A percentile compares a stretch with the other conserved stretches of the same genome.
Evolutionary conservation across 2,329 filamentous ascomycete genomes (phyloP).

Genomic region (Fusarium poae): DNA sequence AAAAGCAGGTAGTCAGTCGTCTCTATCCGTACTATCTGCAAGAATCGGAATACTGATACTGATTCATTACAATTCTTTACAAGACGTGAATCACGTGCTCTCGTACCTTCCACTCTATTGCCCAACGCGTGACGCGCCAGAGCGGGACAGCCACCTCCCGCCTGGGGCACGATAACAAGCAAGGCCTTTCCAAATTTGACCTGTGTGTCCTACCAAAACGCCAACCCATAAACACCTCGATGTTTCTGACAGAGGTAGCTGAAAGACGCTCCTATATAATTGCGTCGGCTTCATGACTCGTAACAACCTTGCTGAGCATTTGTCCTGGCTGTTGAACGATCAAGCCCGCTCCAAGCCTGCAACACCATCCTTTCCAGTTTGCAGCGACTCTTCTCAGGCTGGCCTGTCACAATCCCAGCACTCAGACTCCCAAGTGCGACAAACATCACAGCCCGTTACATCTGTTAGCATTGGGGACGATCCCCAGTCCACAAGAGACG

Average conservation of each 20-base stretch:
- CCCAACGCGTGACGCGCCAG: slow-evolving; percentile 51
- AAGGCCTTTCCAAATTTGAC: slow-evolving; percentile 28
- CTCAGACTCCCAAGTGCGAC: slow-evolving; percentile 18
- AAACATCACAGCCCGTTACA: slow-evolving; percentile 8
- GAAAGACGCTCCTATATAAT: slow-evolving; percentile 42
- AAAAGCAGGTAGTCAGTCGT: not conserved
- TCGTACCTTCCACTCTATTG: slow-evolving; percentile 52
- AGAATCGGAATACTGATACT: not conserved
- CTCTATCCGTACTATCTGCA: not conserved
- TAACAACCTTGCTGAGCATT: slow-evolving; percentile 70
- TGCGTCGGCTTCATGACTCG: slow-evolving; percentile 69
- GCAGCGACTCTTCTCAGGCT: slow-evolving; percentile 47
- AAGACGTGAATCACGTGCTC: slow-evolving; percentile 44
- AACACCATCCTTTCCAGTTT: slow-evolving; percentile 55
- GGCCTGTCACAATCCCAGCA: slow-evolving; percentile 48
- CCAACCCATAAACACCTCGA: slow-evolving; percentile 33
- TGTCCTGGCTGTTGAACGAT: slow-evolving; percentile 69
- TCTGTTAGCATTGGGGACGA: slow-evolving; percentile 13
- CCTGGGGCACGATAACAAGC: slow-evolving; percentile 45
- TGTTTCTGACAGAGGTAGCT: slow-evolving; percentile 43
- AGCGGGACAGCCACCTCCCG: slow-evolving; percentile 35
- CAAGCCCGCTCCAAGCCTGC: slow-evolving; percentile 58
- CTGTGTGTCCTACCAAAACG: slow-evolving; percentile 21
- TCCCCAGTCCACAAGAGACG: slow-evolving; percentile 9
- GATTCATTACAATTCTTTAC: slow-evolving; percentile 26